Base-by-base conservation (phyloP, 306 rosid genomes). In the Prunus campanulata region DNA sequence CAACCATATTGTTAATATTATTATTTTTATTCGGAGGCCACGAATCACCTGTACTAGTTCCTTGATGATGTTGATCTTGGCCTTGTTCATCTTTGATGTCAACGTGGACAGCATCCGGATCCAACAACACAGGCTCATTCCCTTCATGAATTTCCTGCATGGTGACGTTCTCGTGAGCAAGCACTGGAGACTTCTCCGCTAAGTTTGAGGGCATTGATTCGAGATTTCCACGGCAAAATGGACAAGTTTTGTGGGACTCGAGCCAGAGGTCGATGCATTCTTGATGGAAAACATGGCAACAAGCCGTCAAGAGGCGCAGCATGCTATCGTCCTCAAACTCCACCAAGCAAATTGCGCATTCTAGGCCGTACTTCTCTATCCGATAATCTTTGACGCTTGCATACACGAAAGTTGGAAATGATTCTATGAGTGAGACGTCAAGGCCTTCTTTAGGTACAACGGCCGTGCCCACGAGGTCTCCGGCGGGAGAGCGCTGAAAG, bases 181-280 rank as follows among this genome's bases (percentile, higher is more conserved):
- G 55, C 10, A 71, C 82, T 0, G 6, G 79, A 0, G 74, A 24
- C 68, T 87, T 84, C 2, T 74, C 80, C 3, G 2, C 2, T 1
- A 66, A 24, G 0, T 24, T 50, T 1, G 13, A 32, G 1, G 81
- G 79, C 0, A 80, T 74, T 0, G 76, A 42, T 12, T 93, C 87
- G 0, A 93, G 98, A 35, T 91, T 67, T 0, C 85, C 66, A 0
- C 98, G 93, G 51, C 98, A 93, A 70, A 93, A 88, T 0, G 98
- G 98, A 66, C 98, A 93, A 5, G 98, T 89, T 56, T 85, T 91
- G 44, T 93, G 91, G 0, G 89, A 77, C 11, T 73, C n/a, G 2
- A 93, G 98, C 98, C 96, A 93, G 13, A 85, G 78, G 39, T 90
- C 96, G 19, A 93, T 93, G 74, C 96, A 93, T 42, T 91, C 91